Evolutionary conservation across 177 flowering plant genomes (phyloP).

Genomic region (Vitis hybrid): DNA sequence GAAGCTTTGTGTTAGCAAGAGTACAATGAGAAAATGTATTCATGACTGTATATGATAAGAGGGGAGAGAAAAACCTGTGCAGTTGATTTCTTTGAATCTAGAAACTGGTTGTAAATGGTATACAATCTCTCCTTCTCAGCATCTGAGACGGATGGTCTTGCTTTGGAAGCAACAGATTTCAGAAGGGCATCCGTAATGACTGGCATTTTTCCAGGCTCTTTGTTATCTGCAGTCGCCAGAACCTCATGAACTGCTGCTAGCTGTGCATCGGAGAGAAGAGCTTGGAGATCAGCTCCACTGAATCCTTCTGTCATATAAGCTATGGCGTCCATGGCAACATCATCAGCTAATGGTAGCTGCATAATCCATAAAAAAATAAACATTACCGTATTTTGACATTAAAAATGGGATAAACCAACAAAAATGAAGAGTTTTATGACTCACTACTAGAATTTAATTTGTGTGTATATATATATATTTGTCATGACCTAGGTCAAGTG

Average conservation of each 20-base stretch:
- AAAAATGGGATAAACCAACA: background rate
- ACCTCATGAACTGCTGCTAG: slow-evolving; percentile 84
- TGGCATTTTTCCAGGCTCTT: slow-evolving; percentile 45
- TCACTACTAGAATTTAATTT: too few relatives aligned
- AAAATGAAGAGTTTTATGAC: too few relatives aligned
- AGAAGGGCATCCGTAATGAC: slow-evolving; percentile 60
- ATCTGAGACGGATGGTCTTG: slow-evolving; percentile 87
- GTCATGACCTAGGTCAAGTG: too few relatives aligned
- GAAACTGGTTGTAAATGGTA: slow-evolving; percentile 72
- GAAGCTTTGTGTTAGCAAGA: background rate
- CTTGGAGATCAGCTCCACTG: slow-evolving; percentile 98
- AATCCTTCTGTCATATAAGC: slow-evolving; percentile 87
- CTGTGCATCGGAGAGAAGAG: slow-evolving; percentile 92
- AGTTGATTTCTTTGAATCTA: slow-evolving; percentile 78
- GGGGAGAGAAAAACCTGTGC: slow-evolving; percentile 60
- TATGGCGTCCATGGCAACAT: slow-evolving; percentile 65
- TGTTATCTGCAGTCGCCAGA: slow-evolving; percentile 35
- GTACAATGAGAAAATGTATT: background rate
- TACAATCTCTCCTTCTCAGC: slow-evolving; percentile 75
- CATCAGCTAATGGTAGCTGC: slow-evolving; percentile 79
- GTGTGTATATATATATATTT: too few relatives aligned
- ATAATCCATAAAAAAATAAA: background rate
- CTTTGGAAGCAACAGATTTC: slow-evolving; percentile 63
- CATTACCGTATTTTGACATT: background rate
- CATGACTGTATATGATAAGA: background rate